Base-by-base conservation (phyloP, 495 filamentous ascomycete genomes). In the Pyronema domesticum region DNA sequence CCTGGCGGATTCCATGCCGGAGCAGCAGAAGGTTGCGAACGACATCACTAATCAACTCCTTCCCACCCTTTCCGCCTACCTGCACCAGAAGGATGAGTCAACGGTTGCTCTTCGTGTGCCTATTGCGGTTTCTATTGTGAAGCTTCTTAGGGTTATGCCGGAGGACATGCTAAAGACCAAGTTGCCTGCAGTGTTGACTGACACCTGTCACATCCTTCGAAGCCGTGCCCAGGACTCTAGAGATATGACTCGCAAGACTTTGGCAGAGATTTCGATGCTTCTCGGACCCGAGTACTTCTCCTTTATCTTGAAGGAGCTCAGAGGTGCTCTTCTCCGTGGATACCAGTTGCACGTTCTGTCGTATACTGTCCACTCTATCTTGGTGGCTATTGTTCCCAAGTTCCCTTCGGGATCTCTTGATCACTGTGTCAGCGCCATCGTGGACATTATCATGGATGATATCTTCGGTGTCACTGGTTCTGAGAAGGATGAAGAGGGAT, bases 401-500 rank as follows among this genome's bases (percentile, higher is more conserved):
- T 86, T 86, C 64, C 71, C 77, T 35, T 81, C 85, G 9, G 91
- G 91, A 14, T 85, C 86, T 56, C 69, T 96, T 42, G 87, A 99
- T 59, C 89, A 95, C 61, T 96, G 89, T 65, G 69, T 95, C 35
- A 67, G 71, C 3, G 74, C 85, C 14, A 78, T 96, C 40, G 77
- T 86, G 43, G 73, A 78, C 3, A 76, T 99, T 42, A 82, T 95
- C 50, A 93, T 96, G 85, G 91, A 99, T 60, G 93, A 96, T 65
- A 93, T 88, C 10, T 99, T 99, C 65, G 91, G 91, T 14, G 80
- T 77, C n/a, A 80, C 82, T n/a, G 91, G 91, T 11, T 81, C 91
- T 70, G 91, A 99, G 62, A 99, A 99, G 65, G 91, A 99, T 60
- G 88, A 89, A 0, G 88, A 89, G 59, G 91, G 88, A 43, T 99